These are phyloP conservation scores for Mallotus japonicus DNA, from an alignment of 441 rosid species.

Conservation along the genomic window DNA sequence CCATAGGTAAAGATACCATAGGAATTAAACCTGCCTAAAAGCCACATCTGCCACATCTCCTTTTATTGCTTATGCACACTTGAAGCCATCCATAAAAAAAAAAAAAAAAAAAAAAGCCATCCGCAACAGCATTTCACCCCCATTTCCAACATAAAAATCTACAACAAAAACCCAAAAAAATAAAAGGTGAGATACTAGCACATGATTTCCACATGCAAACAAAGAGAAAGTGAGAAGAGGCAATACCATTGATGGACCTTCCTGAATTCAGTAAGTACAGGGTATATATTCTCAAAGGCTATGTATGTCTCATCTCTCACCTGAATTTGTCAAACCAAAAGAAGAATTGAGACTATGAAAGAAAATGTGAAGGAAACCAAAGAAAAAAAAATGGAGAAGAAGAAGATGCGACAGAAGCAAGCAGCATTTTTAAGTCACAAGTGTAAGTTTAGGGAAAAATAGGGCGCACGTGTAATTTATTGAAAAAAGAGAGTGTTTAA, in stretches of 20 bases:
- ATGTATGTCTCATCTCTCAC: slow-evolving; percentile 78
- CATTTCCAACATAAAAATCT: slow-evolving; percentile 16
- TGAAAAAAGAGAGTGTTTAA: too few relatives aligned
- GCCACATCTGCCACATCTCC: background rate
- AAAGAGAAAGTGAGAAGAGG: background rate
- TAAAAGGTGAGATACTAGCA: background rate
- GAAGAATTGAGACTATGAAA: background rate
- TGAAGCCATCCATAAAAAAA: slow-evolving; percentile 17
- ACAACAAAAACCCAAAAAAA: background rate
- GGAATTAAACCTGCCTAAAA: slow-evolving; percentile 8
- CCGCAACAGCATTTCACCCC: background rate
- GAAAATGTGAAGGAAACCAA: too few relatives aligned
- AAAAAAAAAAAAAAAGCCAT: background rate
- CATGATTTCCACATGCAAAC: background rate
- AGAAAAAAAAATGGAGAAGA: too few relatives aligned
- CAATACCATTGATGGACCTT: slow-evolving; percentile 66
- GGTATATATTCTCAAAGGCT: slow-evolving; percentile 75
- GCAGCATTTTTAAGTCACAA: too few relatives aligned
- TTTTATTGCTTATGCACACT: slow-evolving; percentile 23
- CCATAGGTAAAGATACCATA: background rate
- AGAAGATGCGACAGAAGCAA: too few relatives aligned
- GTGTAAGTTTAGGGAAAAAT: too few relatives aligned
- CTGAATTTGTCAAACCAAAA: slow-evolving; percentile 29
- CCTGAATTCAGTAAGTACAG: slow-evolving; percentile 78
- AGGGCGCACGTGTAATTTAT: too few relatives aligned